Percentiles rank a stretch among this genome's conserved stretches.
phyloP scores from a whole-genome alignment of 495 filamentous ascomycete genomes.

The Cudoniella acicularis region DNA sequence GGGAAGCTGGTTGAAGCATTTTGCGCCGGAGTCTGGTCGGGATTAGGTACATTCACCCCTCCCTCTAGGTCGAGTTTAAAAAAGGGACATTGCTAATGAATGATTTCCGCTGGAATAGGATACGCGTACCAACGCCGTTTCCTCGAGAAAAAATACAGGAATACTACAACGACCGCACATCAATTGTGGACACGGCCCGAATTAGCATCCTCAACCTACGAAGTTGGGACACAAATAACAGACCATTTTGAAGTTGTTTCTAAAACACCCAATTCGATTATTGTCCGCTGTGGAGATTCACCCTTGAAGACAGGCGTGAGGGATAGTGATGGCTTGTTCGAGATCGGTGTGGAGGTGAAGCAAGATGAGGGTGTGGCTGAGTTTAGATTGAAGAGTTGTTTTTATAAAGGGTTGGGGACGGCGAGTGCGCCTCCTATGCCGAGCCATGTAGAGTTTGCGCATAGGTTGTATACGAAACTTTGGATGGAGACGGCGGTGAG shows the following conservation, averaged over 20 bases:
- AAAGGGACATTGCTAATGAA: not conserved
- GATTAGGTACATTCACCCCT: conserved; percentile 17
- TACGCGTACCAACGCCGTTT: conserved; percentile 60
- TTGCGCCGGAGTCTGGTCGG: conserved; percentile 24
- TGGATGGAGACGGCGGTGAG: conserved; percentile 53
- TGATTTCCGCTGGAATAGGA: conserved; percentile 34
- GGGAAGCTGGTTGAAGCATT: conserved; percentile 25
- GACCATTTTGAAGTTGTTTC: conserved; percentile 77
- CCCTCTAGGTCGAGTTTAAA: not conserved
- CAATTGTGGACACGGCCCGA: conserved; percentile 61
- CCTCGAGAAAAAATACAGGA: conserved; percentile 57
- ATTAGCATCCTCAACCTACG: conserved; percentile 51
- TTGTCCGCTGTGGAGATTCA: conserved; percentile 64
- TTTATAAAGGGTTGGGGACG: conserved; percentile 46
- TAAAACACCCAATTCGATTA: conserved; percentile 56
- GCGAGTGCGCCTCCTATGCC: conserved; percentile 47
- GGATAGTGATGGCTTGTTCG: conserved; percentile 64
- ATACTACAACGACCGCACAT: conserved; percentile 51
- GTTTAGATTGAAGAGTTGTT: conserved; percentile 58
- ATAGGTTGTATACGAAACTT: conserved; percentile 62
- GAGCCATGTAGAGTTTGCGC: conserved; percentile 49
- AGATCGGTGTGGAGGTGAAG: conserved; percentile 62
- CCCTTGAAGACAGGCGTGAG: conserved; percentile 54
- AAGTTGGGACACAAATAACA: conserved; percentile 60
- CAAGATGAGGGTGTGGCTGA: conserved; percentile 51